phyloP scores from a whole-genome alignment of 441 rosid species.

The Brassica balearica region DNA sequence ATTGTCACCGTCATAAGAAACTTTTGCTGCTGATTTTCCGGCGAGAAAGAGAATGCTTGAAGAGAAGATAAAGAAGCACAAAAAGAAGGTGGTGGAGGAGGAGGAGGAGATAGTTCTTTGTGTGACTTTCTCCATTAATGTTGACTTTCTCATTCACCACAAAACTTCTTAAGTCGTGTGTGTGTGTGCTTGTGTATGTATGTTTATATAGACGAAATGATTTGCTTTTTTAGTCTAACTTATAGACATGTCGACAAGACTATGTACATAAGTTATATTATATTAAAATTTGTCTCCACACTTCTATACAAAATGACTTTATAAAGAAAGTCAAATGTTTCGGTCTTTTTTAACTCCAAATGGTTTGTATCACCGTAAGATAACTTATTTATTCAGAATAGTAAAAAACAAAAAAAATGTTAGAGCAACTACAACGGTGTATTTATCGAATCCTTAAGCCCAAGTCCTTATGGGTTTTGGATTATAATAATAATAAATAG shows the following conservation, averaged over 20 bases:
- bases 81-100: background rate
- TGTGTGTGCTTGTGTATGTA: conserved; percentile 41
- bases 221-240: conserved; percentile 26
- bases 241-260: conserved; percentile 38
- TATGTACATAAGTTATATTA: conserved; percentile 22
- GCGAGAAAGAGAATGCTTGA: conserved; percentile 16
- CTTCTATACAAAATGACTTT: conserved; percentile 1
- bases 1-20: conserved; percentile 23
- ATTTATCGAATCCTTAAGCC: too few species aligned
- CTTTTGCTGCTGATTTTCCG: conserved; percentile 11
- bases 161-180: conserved; percentile 61
- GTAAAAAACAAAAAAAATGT: background rate
- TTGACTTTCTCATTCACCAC: conserved; percentile 39
- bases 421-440: background rate
- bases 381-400: background rate
- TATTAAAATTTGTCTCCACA: conserved; percentile 1
- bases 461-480: too few species aligned
- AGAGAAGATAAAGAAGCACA: conserved; percentile 21
- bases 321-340: conserved; percentile 2
- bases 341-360: conserved; percentile 4
- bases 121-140: conserved; percentile 31
- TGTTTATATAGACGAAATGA: conserved; percentile 31
- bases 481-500: too few species aligned
- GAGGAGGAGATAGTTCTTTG: conserved; percentile 24
- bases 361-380: conserved; percentile 8